phyloP scores from a whole-genome alignment of 768 basidiomycete genomes.

The Neoboletus subvelutipes region DNA sequence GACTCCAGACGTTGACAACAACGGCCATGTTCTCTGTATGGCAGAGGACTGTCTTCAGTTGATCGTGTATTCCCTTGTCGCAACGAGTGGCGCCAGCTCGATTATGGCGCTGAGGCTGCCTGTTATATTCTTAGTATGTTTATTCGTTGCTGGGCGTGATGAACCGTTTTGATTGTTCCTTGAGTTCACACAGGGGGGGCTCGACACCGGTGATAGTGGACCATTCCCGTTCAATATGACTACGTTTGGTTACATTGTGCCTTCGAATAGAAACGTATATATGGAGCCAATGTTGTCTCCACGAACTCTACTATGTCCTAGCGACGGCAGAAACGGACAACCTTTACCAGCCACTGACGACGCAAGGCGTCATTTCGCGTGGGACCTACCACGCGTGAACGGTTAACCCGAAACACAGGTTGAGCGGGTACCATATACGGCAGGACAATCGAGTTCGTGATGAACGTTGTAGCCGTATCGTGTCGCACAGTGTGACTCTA shows the following conservation, averaged over 20 bases:
- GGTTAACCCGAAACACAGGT: background rate
- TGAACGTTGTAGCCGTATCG: background rate
- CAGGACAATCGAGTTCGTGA: background rate
- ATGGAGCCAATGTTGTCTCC: background rate
- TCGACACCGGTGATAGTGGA: background rate
- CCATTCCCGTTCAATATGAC: background rate
- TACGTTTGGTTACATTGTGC: background rate
- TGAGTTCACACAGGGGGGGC: background rate
- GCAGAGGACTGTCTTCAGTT: background rate
- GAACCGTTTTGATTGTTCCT: background rate
- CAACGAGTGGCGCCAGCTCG: background rate
- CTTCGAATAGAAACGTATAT: background rate
- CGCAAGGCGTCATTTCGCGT: background rate
- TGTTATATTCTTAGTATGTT: background rate
- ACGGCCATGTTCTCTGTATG: background rate
- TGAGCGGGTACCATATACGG: background rate
- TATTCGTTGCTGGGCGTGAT: background rate
- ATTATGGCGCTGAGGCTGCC: background rate
- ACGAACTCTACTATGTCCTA: constrained; percentile 13
- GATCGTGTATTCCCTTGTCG: background rate
- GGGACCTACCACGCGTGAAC: background rate
- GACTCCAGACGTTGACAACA: background rate
- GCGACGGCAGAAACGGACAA: constrained; percentile 7
- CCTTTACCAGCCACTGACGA: background rate
- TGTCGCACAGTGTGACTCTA: constrained; percentile 5